These are phyloP conservation scores for Populus tremula DNA, from an alignment of 345 rosid genomes.

Conservation along the genomic window DNA sequence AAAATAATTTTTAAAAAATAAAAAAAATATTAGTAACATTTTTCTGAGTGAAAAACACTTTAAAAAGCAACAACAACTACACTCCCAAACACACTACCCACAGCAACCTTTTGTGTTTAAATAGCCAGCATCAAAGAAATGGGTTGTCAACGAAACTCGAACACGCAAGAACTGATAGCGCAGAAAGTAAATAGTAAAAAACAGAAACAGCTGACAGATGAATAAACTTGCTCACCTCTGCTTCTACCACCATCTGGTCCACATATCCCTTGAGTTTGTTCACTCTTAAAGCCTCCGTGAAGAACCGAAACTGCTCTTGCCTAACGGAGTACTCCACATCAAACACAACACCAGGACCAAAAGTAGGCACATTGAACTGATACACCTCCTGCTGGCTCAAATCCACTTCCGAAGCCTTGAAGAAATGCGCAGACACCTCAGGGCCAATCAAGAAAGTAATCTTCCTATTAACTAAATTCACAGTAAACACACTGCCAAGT, in stretches of 20 bases:
- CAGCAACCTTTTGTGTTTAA: not conserved
- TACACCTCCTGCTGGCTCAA: conserved; percentile 97
- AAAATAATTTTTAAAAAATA: no score
- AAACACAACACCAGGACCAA: conserved; percentile 96
- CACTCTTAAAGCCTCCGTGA: conserved; percentile 81
- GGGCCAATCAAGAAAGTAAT: conserved; percentile 94
- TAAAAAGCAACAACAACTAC: no score
- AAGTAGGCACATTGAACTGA: conserved; percentile 93
- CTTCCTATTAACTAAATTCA: conserved; percentile 63
- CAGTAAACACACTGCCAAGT: conserved; percentile 88
- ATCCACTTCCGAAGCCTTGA: conserved; percentile 84
- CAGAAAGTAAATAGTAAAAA: not conserved
- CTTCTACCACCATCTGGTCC: conserved; percentile 90
- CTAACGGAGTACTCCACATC: conserved; percentile 85
- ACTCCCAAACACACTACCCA: no score
- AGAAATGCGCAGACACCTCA: conserved; percentile 94
- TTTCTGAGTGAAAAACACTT: no score
- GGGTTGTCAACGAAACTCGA: not conserved
- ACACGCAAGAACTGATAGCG: not conserved
- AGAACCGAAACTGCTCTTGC: conserved; percentile 95
- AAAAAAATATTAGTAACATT: no score
- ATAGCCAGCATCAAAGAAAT: not conserved
- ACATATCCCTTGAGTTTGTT: conserved; percentile 89
- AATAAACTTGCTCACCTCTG: conserved; percentile 48
- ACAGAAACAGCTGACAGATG: not conserved